Conservation (phyloP, 176 grass and related monocot species). For the Coix lacrymajobi region DNA sequence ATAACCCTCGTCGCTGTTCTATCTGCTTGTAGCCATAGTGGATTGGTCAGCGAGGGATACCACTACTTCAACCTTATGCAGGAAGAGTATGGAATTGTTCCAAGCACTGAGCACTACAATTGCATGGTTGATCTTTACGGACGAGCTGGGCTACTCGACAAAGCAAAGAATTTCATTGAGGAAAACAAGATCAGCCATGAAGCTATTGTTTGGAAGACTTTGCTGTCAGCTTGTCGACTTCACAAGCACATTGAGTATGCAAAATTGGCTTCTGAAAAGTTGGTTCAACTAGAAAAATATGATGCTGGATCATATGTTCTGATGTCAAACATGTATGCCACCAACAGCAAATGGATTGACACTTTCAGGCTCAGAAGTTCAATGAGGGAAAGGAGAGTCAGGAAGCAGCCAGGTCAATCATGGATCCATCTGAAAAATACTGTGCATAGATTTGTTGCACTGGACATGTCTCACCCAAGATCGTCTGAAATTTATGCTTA, state of each 20-base stretch:
- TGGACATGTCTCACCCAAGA: slow-evolving; percentile 37
- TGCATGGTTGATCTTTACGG: slow-evolving; percentile 75
- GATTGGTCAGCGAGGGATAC: slow-evolving; percentile 40
- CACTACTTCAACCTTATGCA: slow-evolving; percentile 47
- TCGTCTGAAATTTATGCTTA: slow-evolving; percentile 39
- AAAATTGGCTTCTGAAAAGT: slow-evolving; percentile 42
- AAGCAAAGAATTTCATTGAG: slow-evolving; percentile 48
- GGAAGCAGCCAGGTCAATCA: slow-evolving; percentile 48
- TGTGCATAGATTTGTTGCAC: slow-evolving; percentile 40
- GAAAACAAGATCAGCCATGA: slow-evolving; percentile 44
- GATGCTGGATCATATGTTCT: slow-evolving; percentile 58
- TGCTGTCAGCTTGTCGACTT: slow-evolving; percentile 56
- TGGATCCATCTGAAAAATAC: slow-evolving; percentile 55
- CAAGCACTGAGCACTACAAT: slow-evolving; percentile 52
- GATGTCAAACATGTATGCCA: slow-evolving; percentile 64
- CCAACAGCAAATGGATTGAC: slow-evolving; percentile 51
- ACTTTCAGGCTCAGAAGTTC: slow-evolving; percentile 47
- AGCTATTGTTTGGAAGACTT: slow-evolving; percentile 55
- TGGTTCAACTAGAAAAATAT: slow-evolving; percentile 48
- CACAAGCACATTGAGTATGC: slow-evolving; percentile 51
- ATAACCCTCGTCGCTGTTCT: slow-evolving; percentile 42
- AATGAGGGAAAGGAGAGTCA: slow-evolving; percentile 44
- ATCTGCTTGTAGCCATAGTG: slow-evolving; percentile 52
- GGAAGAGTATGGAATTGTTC: slow-evolving; percentile 46
- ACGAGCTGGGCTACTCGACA: slow-evolving; percentile 45